Evolutionary conservation across 371 early-diverging fungal species (phyloP).

Genomic region (Parasitella parasitica): DNA sequence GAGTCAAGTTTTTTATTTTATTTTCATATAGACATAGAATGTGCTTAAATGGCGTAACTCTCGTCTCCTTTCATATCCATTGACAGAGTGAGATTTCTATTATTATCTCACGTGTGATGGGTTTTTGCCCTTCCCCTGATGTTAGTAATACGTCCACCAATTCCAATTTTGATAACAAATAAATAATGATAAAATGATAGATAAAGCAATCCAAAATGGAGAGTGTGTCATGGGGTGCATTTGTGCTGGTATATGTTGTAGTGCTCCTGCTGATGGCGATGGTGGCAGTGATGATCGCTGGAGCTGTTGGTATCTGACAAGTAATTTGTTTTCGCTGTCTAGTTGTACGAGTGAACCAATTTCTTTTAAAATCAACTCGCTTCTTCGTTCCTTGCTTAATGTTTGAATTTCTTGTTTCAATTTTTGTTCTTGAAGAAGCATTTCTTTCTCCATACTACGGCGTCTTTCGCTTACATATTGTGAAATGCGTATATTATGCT

Average conservation of each 20-base stretch:
- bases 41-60: neutral
- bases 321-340: neutral
- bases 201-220: neutral
- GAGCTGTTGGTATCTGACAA: neutral
- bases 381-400: conserved; percentile 3
- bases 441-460: conserved; percentile 23
- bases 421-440: conserved; percentile 20
- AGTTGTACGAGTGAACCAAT: neutral
- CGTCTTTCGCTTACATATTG: conserved; percentile 21
- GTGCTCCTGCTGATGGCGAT: neutral
- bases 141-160: neutral
- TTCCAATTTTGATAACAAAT: conserved; percentile 11
- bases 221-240: neutral
- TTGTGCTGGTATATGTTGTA: neutral
- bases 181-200: conserved; percentile 1
- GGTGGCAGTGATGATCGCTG: neutral
- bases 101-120: neutral
- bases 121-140: neutral
- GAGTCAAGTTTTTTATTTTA: too few relatives aligned
- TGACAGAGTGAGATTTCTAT: neutral
- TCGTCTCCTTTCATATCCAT: neutral
- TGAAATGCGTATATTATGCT: conserved; percentile 10
- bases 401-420: conserved; percentile 15
- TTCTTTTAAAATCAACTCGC: conserved; percentile 12
- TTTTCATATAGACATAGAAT: neutral